Evolutionary conservation across 768 basidiomycete species (phyloP), one percentile per base, ranked within the genome.

Genomic region (Pulveroboletus ravenelii): DNA sequence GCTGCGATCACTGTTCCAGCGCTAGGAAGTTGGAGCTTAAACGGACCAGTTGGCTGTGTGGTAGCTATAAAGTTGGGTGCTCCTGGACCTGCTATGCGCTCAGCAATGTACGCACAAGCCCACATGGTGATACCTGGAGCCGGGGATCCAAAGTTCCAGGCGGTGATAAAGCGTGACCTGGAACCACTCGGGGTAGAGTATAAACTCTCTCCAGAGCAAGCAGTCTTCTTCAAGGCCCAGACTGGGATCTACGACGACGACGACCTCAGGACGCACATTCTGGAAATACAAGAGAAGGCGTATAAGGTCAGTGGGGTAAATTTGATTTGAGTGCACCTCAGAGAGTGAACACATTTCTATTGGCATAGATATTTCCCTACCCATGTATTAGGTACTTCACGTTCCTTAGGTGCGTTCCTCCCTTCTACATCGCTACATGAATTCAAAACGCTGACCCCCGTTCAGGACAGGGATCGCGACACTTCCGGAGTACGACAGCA

Each of bases 181-280:
- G 40, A 48, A 43, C 42, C 46, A 1, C 35, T 55, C n/a, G 30
- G 5, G 1, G 31, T 20, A 36, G 25, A 17, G 2, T 57, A 51
- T 32, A 9, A 1, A 3, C 43, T 61, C 25, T 41, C 61, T 40
- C 44, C 47, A 14, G 55, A 57, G n/a, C 54, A 63, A 45, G 43
- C 62, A 0, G 29, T n/a, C 15, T 69, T 72, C 40, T 59, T 72
- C 49, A 68, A 65, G 47, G 25, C 18, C 5, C 50, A 64, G 54
- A 68, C 57, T 31, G 56, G 66, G 7, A 71, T 72, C 41, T n/a
- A 58, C 6, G 49, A 65, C 29, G 65, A 66, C 0, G 51, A 65
- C 1, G 49, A 53, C 10, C 56, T 72, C 5, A 64, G 54, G 51
- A 25, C 41, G 14, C 71, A 72, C 47, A 63, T 72, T 25, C 17